Evolutionary conservation across 805 yeast genomes (phyloP), one percentile per base, ranked within the genome.

Genomic region (Barnettozyma californica): DNA sequence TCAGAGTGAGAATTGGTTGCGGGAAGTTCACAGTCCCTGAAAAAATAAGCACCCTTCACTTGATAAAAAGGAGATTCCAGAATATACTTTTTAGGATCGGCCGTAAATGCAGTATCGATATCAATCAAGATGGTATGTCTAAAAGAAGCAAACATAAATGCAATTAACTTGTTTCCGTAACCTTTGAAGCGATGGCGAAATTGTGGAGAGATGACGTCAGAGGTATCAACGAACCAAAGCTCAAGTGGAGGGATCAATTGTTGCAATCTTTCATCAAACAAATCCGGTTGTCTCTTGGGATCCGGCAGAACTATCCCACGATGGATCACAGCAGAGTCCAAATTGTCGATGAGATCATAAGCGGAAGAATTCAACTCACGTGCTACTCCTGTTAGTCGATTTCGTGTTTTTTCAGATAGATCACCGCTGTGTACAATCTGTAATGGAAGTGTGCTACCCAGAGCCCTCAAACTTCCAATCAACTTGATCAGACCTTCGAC

Each of bases 41-140:
- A 77, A 55, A 77, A 77, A 25, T 62, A 53, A 1, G 78, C 66
- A 1, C 68, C 63, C 0, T 68, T 56, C 3, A 64, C 57, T 25
- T 56, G 50, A 54, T 70, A 76, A 19, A 61, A 57, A 49, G 54
- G 47, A 51, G 57, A 38, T 53, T 59, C 50, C 63, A 73, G 66
- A 25, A 69, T 62, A 14, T 58, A 60, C 2, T 64, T 59, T 1
- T 70, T 68, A 1, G 67, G 51, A 45, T 76, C 74, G 1, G 69
- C 60, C 34, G 75, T 59, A 1, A 75, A 64, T 2, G 76, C 75
- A 0, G 77, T 65, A 57, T 80, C 84, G 2, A 79, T 73, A 59
- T 80, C 84, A 27, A 80, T 47, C 26, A 80, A 64, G 11, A 79
- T 60, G 25, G 72, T 65, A 53, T 77, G 77, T 44, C 71, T 68